A percentile compares a stretch with the other conserved stretches of the same genome.
phyloP scores from a whole-genome alignment of 1,284 basidiomycete species.

The Cutaneotrichosporon mucoides region DNA sequence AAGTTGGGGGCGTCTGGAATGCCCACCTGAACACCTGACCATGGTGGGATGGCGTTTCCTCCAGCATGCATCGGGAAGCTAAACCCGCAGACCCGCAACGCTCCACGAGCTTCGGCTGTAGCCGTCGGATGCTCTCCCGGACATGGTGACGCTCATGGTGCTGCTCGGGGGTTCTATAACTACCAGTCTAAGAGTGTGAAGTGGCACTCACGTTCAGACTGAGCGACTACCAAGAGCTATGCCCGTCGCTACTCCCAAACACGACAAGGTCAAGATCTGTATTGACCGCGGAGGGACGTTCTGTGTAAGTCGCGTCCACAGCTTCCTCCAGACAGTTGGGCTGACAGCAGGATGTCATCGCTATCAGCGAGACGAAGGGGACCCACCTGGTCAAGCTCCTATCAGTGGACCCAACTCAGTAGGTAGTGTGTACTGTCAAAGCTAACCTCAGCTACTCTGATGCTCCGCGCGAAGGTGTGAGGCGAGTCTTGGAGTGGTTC shows the following conservation, averaged over 20 bases:
- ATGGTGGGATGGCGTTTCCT: too few relatives aligned
- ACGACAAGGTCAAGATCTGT: constrained; percentile 40
- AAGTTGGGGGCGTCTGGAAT: too few relatives aligned
- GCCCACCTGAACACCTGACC: too few relatives aligned
- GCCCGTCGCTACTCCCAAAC: constrained; percentile 16
- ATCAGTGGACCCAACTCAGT: constrained; percentile 74
- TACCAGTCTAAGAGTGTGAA: too few relatives aligned
- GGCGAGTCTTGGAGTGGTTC: constrained; percentile 76
- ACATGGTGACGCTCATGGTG: too few relatives aligned
- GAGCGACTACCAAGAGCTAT: constrained; percentile 9
- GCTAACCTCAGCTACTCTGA: constrained; percentile 60
- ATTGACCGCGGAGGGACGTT: constrained; percentile 28
- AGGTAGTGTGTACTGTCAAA: not conserved
- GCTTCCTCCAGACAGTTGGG: not conserved
- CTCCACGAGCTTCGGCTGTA: too few relatives aligned
- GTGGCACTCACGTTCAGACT: too few relatives aligned
- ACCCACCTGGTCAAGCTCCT: constrained; percentile 57
- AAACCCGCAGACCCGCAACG: too few relatives aligned
- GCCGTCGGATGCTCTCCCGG: too few relatives aligned
- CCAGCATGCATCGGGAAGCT: too few relatives aligned
- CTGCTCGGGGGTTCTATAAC: too few relatives aligned
- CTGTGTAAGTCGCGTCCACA: not conserved
- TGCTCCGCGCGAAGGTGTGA: constrained; percentile 82
- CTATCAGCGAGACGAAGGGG: constrained; percentile 6
- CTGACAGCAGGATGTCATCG: constrained; percentile 10